Conservation (phyloP, 2,329 filamentous ascomycete genomes). For the Harringtonia aguacate region DNA sequence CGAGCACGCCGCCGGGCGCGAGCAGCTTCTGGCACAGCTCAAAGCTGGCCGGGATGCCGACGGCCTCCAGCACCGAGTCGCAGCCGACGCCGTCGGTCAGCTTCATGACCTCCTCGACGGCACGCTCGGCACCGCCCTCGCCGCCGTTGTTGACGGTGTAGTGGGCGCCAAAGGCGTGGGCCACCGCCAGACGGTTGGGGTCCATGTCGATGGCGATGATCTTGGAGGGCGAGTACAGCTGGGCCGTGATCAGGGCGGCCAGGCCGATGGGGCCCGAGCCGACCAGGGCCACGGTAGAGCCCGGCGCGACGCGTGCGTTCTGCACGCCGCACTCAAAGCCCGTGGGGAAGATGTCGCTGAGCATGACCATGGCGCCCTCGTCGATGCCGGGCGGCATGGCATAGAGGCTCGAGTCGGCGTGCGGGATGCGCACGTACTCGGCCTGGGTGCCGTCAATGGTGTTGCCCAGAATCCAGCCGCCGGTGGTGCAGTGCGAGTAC, state of each 20-base stretch:
- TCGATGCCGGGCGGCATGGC: slow-evolving; percentile 24
- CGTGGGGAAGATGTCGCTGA: slow-evolving; percentile 47
- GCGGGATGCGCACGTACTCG: slow-evolving; percentile 42
- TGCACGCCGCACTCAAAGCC: slow-evolving; percentile 43
- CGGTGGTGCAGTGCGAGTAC: slow-evolving; percentile 39
- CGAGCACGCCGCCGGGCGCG: slow-evolving; percentile 40
- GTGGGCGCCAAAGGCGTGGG: slow-evolving; percentile 36
- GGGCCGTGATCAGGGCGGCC: slow-evolving; percentile 41
- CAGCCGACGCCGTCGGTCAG: slow-evolving; percentile 41
- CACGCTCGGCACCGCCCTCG: slow-evolving; percentile 9
- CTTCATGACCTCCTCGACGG: slow-evolving; percentile 24
- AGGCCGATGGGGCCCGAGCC: slow-evolving; percentile 46
- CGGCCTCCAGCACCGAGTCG: slow-evolving; percentile 47
- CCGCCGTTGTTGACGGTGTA: slow-evolving; percentile 29
- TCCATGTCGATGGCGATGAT: slow-evolving; percentile 43
- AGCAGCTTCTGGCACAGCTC: slow-evolving; percentile 41
- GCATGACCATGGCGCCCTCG: slow-evolving; percentile 32
- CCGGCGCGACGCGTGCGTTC: slow-evolving; percentile 39
- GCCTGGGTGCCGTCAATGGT: slow-evolving; percentile 42
- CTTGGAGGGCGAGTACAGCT: slow-evolving; percentile 39
- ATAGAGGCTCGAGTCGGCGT: slow-evolving; percentile 37
- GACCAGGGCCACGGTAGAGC: slow-evolving; percentile 40
- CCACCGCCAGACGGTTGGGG: slow-evolving; percentile 31
- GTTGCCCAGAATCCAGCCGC: slow-evolving; percentile 45
- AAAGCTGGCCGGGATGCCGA: slow-evolving; percentile 42